Evolutionary conservation across 345 rosid species (phyloP), one percentile per base, ranked within the genome.

Genomic region (Sapria himalayana): DNA sequence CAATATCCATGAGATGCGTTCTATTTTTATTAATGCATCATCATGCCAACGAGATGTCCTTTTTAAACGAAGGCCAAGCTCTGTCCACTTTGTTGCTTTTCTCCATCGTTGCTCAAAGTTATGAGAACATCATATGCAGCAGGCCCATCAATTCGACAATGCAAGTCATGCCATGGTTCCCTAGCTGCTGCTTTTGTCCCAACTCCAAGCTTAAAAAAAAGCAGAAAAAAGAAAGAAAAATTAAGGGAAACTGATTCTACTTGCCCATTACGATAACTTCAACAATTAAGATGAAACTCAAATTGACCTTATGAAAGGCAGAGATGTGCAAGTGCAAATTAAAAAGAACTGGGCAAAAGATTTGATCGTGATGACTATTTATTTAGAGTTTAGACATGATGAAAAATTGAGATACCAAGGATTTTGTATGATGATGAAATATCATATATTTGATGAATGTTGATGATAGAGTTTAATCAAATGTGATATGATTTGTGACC

Each of bases 111-210:
- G 97, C 72, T 86, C 97, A 55, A 86, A 86, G 74, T 86, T 43
- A 72, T 78, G 53, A 86, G 92, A 48, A 78, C 76, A 47, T 85
- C 96, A 63, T 81, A 85, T 31, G 85, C 96, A 22, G 96, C 96
- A 47, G 93, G 85, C 21, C 96, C 96, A 7, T 85, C 96, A 45
- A 85, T 61, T 60, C 55, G 69, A 65, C 92, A 73, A 51, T 86
- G 97, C 67, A 76, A 61, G 56, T 86, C 97, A 46, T 86, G 97
- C 97, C 97, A 81, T 22, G 97, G 92, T 56, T 86, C 79, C 60
- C 97, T 78, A n/a, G n/a, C n/a, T 36, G 94, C 94, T 39, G 89
- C 94, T 63, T 71, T 74, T 25, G 58, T 46, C 32, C 63, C 76
- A 50, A 57, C 59, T 25, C 41, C 19, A 46, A 44, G 40, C 25